Conservation (phyloP, 129 eudicot species). For the Scalesia atractyloides region DNA sequence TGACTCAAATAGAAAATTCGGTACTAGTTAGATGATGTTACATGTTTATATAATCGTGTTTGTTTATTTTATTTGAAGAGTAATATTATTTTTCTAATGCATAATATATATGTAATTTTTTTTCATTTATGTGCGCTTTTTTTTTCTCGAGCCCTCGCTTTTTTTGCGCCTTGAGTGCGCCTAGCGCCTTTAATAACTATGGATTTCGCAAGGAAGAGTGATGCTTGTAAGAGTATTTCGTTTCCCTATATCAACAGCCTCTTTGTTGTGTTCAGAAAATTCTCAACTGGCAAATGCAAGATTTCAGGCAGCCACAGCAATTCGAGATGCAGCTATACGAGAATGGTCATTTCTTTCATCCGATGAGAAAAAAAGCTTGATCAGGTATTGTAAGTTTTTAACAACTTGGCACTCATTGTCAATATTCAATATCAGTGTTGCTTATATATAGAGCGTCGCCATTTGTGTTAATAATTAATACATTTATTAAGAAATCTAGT, state of each 20-base stretch:
- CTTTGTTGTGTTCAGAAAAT: conserved; percentile 57
- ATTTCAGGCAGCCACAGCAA: conserved; percentile 93
- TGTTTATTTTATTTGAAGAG: too few species aligned
- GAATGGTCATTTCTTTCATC: conserved; percentile 84
- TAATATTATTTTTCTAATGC: too few species aligned
- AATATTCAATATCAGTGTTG: conserved; percentile 4
- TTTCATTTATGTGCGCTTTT: too few species aligned
- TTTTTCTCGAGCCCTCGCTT: too few species aligned
- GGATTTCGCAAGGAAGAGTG: conserved; percentile 11
- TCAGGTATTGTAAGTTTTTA: conserved; percentile 49
- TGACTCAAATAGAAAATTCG: too few species aligned
- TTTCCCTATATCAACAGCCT: conserved; percentile 22
- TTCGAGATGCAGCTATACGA: conserved; percentile 84
- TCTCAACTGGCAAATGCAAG: conserved; percentile 91
- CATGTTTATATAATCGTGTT: too few species aligned
- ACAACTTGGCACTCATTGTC: conserved; percentile 21
- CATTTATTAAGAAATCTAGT: background rate
- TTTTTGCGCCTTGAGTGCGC: too few species aligned
- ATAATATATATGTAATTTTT: too few species aligned
- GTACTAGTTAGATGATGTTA: too few species aligned
- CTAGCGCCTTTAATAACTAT: too few species aligned
- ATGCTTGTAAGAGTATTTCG: conserved; percentile 3
- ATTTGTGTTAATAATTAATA: conserved; percentile 5
- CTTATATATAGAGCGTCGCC: background rate
- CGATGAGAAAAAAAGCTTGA: conserved; percentile 72